Conservation (phyloP, 163 green algal species). For the Dunaliella salina region DNA sequence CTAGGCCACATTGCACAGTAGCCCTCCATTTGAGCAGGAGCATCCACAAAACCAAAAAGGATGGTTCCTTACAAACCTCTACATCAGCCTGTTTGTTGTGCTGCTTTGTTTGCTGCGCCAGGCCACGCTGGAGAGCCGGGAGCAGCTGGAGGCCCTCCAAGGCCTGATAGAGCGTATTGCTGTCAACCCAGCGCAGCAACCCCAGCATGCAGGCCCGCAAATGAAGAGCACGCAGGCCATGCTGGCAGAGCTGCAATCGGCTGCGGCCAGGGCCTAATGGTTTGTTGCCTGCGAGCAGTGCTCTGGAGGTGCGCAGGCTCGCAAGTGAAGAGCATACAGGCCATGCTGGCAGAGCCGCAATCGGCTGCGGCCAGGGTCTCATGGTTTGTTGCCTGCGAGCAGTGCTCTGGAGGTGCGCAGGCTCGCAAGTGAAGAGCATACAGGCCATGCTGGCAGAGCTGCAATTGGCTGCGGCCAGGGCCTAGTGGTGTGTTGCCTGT, state of each 20-base stretch:
- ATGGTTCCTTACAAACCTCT: too few species aligned
- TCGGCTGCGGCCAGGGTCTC: background rate
- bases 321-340: background rate
- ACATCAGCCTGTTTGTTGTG: too few species aligned
- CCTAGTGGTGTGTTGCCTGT: background rate
- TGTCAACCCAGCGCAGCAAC: conserved; percentile 32
- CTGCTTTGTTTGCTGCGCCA: background rate
- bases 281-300: background rate
- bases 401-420: too few species aligned
- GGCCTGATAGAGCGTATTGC: conserved; percentile 50
- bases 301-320: too few species aligned
- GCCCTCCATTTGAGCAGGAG: too few species aligned
- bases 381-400: background rate
- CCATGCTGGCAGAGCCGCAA: background rate
- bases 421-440: background rate
- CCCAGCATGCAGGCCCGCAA: conserved; percentile 16
- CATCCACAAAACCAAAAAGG: too few species aligned
- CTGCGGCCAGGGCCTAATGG: background rate
- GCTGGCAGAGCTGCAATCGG: background rate
- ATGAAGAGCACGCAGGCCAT: conserved; percentile 5
- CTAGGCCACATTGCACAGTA: too few species aligned
- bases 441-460: background rate
- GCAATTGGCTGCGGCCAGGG: background rate
- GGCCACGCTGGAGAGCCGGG: conserved; percentile 33
- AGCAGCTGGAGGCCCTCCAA: conserved; percentile 55